phyloP scores from a whole-genome alignment of 306 rosid species.

The Carpinus fangiana region DNA sequence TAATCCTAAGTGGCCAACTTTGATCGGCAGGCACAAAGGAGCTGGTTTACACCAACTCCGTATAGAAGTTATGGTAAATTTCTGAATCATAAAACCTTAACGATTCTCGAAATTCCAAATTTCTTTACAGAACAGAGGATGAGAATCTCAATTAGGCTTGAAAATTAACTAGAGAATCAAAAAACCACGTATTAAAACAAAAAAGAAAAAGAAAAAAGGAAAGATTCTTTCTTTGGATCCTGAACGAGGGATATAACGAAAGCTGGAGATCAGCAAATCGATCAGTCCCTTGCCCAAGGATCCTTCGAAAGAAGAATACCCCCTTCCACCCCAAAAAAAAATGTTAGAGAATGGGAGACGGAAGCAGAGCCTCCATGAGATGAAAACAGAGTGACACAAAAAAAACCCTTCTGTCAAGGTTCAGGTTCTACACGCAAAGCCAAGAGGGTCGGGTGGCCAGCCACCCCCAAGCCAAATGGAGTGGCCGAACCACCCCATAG shows the following conservation, averaged over 20 bases:
- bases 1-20: too few relatives aligned
- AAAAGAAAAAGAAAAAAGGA: too few relatives aligned
- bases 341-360: background rate
- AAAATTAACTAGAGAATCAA: background rate
- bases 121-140: background rate
- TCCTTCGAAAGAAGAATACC: background rate
- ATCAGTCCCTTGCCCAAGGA: background rate
- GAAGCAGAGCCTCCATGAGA: background rate
- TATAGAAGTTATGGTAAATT: background rate
- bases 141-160: background rate
- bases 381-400: background rate
- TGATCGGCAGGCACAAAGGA: too few relatives aligned
- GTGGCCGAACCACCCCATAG: too few relatives aligned
- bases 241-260: background rate
- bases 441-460: background rate
- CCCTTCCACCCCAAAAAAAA: too few relatives aligned
- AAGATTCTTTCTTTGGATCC: background rate
- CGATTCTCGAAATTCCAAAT: conserved; percentile 1
- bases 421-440: background rate
- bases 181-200: background rate
- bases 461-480: too few relatives aligned
- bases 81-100: background rate
- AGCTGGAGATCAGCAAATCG: background rate
- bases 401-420: background rate
- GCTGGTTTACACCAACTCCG: too few relatives aligned